Conservation (phyloP, 2,329 filamentous ascomycete genomes). For the Aspergillus flavus region DNA sequence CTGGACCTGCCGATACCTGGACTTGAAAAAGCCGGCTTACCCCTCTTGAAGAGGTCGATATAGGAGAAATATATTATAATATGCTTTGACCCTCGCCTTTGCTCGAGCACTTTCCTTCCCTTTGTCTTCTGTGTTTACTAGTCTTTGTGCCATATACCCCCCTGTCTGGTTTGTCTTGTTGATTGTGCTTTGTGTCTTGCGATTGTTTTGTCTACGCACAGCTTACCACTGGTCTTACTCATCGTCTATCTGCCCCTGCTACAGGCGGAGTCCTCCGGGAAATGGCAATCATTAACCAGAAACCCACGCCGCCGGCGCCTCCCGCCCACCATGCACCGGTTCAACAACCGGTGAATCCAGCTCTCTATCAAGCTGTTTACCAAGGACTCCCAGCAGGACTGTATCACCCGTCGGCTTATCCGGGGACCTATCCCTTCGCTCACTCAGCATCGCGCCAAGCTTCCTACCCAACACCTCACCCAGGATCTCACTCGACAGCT, state of each 20-base stretch:
- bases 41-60: slow-evolving; percentile 6
- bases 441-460: background rate
- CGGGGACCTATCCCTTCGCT: background rate
- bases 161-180: background rate
- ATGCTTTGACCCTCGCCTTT: background rate
- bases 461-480: background rate
- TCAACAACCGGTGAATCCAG: background rate
- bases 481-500: background rate
- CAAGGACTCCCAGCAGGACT: background rate
- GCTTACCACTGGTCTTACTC: background rate
- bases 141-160: background rate
- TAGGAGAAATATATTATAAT: slow-evolving; percentile 7
- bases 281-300: slow-evolving; percentile 24
- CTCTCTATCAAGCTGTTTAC: background rate
- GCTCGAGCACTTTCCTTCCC: background rate
- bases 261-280: slow-evolving; percentile 2
- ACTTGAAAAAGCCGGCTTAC: slow-evolving; percentile 9
- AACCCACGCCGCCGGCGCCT: slow-evolving; percentile 21
- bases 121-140: background rate
- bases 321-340: slow-evolving; percentile 19
- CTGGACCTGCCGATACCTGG: slow-evolving; percentile 7
- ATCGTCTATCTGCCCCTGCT: slow-evolving; percentile 1
- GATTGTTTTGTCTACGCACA: background rate
- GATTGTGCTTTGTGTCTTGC: background rate
- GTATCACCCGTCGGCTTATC: background rate